Percentiles rank a stretch among this genome's conserved stretches.
phyloP scores from a whole-genome alignment of 1,284 basidiomycete species.

The Rhodotorula sp. region DNA sequence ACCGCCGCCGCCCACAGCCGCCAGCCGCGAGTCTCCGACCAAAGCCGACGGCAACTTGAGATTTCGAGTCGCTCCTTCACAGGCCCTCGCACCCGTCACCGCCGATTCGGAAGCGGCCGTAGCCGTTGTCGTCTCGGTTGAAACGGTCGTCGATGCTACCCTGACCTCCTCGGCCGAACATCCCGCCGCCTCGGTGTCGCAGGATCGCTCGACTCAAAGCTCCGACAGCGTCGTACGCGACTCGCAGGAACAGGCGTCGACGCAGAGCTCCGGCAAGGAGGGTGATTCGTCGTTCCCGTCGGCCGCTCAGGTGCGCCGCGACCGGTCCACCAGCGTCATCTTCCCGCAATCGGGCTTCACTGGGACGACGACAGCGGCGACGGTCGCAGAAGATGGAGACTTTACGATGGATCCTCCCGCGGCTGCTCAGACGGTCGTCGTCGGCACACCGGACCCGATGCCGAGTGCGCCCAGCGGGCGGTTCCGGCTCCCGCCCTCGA shows the following conservation, averaged over 20 bases:
- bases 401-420: not conserved
- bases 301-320: not conserved
- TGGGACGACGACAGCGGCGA: not conserved
- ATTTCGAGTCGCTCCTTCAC: not conserved
- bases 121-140: not conserved
- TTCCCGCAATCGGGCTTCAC: constrained; percentile 1
- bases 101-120: not conserved
- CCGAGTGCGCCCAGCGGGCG: too few species aligned
- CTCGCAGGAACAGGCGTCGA: not conserved
- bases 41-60: not conserved
- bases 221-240: not conserved
- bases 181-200: not conserved
- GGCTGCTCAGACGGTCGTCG: not conserved
- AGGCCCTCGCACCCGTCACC: too few species aligned
- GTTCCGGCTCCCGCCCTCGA: too few species aligned
- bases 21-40: not conserved
- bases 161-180: too few species aligned
- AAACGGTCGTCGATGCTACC: not conserved
- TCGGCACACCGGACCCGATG: too few species aligned
- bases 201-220: not conserved
- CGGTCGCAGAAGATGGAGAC: not conserved
- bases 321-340: not conserved
- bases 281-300: not conserved
- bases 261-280: not conserved
- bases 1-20: constrained; percentile 1